Base-by-base conservation (phyloP, 768 basidiomycete genomes). In the Sistotremastrum suecicum region DNA sequence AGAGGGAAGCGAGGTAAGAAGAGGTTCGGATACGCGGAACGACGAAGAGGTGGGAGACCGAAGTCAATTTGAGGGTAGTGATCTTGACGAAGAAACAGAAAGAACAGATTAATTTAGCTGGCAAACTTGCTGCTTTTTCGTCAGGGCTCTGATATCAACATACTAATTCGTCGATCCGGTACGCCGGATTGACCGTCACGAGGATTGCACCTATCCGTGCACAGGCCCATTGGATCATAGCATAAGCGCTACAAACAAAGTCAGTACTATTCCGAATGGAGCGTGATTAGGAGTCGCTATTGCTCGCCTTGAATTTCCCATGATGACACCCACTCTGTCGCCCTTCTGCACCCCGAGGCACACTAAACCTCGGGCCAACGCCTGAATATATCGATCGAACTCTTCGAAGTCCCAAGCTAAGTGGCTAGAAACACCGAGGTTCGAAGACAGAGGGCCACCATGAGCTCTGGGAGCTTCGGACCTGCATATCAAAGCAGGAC, bases 131-230 rank as follows among this genome's bases (percentile, higher is more conserved):
- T 3, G 31, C 4, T n/a, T 7, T 29, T 37, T 10, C 11, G 40
- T 10, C 3, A 37, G 29, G 11, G n/a, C 33, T 34, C 49, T 8
- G 39, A 10, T 44, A n/a, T 10, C n/a, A n/a, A 64, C 72, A 43
- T 48, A 84, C 83, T 43, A 89, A 66, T 56, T 90, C 86, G 34
- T 70, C 66, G 5, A 77, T 52, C 30, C 79, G 74, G 56, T 85
- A 88, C 0, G 85, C 83, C 3, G 86, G 87, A 52, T 90, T 90
- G 40, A 89, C 67, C 5, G 86, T 87, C 20, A 83, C 84, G 34
- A 88, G 61, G 45, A 88, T 76, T 8, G 83, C 85, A n/a, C 86
- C 86, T 48, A 87, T 70, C 42, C 74, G 76, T n/a, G 84, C 83
- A 48, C 81, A 83, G 3, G 86, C 86, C 86, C 84, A 88, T 53